A percentile compares a stretch with the other conserved stretches of the same genome.
Conservation (phyloP, 1,139 yeast genomes). For the Sugiyamaella xylanicola region DNA sequence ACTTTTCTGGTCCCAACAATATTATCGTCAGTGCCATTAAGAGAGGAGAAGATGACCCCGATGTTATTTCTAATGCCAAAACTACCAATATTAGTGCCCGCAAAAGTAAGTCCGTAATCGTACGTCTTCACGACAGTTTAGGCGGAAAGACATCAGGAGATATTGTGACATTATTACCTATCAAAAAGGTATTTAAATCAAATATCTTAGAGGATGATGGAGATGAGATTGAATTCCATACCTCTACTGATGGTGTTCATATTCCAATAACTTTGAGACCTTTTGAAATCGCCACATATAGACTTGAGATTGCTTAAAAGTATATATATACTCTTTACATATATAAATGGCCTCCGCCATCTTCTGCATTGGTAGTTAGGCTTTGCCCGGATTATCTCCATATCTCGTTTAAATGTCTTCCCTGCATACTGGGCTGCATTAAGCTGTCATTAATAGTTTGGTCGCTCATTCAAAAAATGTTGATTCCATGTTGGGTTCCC, state of each 20-base stretch:
- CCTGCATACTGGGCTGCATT: too few species aligned
- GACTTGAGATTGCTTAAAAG: slow-evolving; percentile 29
- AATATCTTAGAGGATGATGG: slow-evolving; percentile 71
- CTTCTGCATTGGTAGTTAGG: too few species aligned
- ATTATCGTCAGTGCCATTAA: slow-evolving; percentile 76
- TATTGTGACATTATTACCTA: slow-evolving; percentile 40
- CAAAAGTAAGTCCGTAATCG: slow-evolving; percentile 49
- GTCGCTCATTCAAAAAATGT: too few species aligned
- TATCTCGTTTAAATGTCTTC: too few species aligned
- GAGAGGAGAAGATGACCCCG: slow-evolving; percentile 82
- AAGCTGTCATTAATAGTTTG: too few species aligned
- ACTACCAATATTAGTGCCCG: slow-evolving; percentile 46
- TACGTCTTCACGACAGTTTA: slow-evolving; percentile 79
- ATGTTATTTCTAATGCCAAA: slow-evolving; percentile 42
- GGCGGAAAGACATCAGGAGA: slow-evolving; percentile 71
- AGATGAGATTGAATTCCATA: slow-evolving; percentile 43
- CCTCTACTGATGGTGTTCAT: slow-evolving; percentile 35
- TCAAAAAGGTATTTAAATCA: slow-evolving; percentile 57
- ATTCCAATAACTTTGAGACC: slow-evolving; percentile 59
- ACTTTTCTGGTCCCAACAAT: slow-evolving; percentile 53
- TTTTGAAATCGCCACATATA: slow-evolving; percentile 69
- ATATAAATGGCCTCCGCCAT: background rate
- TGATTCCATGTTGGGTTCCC: too few species aligned
- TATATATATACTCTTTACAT: background rate
- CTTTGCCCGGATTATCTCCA: too few species aligned